A percentile compares a stretch with the other conserved stretches of the same genome.
These are phyloP conservation scores for Trichocomaceae sp. DNA, from an alignment of 2,329 filamentous ascomycete genomes.

Conservation along the genomic window DNA sequence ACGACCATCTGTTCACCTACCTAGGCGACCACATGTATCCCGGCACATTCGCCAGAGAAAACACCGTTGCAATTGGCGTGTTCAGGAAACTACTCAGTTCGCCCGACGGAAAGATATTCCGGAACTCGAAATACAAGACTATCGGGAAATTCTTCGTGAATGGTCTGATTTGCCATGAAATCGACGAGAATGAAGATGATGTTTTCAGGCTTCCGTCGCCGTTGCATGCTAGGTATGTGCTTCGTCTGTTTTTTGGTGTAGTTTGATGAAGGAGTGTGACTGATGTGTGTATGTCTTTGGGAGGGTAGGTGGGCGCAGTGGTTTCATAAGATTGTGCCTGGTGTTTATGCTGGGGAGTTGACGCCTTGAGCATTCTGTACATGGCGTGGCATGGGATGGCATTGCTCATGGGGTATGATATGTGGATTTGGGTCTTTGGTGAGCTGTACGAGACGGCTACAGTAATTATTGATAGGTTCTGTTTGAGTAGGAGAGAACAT, in stretches of 20 bases:
- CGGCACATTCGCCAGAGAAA: not conserved
- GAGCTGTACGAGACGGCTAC: too few relatives aligned
- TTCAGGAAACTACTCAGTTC: slow-evolving; percentile 6
- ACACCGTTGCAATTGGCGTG: not conserved
- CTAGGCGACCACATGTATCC: slow-evolving; percentile 5
- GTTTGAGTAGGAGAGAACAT: too few relatives aligned
- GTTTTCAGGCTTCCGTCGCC: slow-evolving; percentile 6
- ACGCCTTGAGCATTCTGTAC: not conserved
- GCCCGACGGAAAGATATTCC: slow-evolving; percentile 1
- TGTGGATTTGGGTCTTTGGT: not conserved
- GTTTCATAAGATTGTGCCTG: slow-evolving; percentile 5
- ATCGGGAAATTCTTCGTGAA: slow-evolving; percentile 7
- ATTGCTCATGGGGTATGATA: not conserved
- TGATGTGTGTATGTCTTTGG: not conserved
- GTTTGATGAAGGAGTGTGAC: not conserved
- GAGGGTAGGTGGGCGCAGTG: slow-evolving; percentile 5
- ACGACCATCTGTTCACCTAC: not conserved
- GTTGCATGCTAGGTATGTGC: slow-evolving; percentile 2
- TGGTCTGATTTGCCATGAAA: not conserved
- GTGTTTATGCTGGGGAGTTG: slow-evolving; percentile 7
- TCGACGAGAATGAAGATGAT: not conserved
- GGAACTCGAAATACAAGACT: not conserved
- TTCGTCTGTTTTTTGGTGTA: not conserved
- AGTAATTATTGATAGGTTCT: too few relatives aligned
- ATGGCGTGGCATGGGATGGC: not conserved